These are phyloP conservation scores for Coemansia biformis DNA, from an alignment of 192 early-diverging fungal genomes.

Conservation along the genomic window DNA sequence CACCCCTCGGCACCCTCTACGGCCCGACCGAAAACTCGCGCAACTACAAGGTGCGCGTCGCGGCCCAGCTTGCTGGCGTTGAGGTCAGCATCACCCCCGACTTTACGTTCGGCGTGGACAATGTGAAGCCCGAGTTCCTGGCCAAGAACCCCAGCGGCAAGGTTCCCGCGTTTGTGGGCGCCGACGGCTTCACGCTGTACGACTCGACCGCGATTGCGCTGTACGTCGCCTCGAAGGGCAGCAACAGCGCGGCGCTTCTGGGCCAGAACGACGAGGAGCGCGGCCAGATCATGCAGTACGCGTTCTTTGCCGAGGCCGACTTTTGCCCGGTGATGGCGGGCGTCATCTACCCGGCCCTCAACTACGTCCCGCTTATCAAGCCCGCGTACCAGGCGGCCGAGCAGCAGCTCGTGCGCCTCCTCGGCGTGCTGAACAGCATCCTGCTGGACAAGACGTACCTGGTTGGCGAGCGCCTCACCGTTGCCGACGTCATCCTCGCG, in stretches of 20 bases:
- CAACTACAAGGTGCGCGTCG: slow-evolving; percentile 63
- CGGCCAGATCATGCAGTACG: slow-evolving; percentile 59
- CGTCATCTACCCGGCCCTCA: slow-evolving; percentile 51
- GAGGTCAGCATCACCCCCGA: slow-evolving; percentile 59
- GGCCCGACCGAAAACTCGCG: slow-evolving; percentile 30
- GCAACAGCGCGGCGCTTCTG: slow-evolving; percentile 50
- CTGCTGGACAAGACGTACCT: slow-evolving; percentile 84
- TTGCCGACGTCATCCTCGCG: slow-evolving; percentile 80
- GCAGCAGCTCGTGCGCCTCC: slow-evolving; percentile 58
- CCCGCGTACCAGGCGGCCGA: slow-evolving; percentile 64
- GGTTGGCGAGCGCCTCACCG: slow-evolving; percentile 87
- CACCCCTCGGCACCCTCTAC: slow-evolving; percentile 39
- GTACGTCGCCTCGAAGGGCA: slow-evolving; percentile 58
- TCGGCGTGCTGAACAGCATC: slow-evolving; percentile 71
- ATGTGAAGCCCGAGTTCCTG: slow-evolving; percentile 76
- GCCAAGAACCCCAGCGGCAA: slow-evolving; percentile 92
- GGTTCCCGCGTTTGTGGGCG: slow-evolving; percentile 81
- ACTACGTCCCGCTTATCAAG: slow-evolving; percentile 50
- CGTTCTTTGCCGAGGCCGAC: slow-evolving; percentile 58
- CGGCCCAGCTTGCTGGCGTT: slow-evolving; percentile 72
- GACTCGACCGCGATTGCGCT: slow-evolving; percentile 90
- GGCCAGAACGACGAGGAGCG: slow-evolving; percentile 57
- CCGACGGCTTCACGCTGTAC: slow-evolving; percentile 67
- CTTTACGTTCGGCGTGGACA: slow-evolving; percentile 65
- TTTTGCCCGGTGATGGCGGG: slow-evolving; percentile 40